Evolutionary conservation across 2,329 filamentous ascomycete species (phyloP).

Genomic region (Aspergillus arachidicola): DNA sequence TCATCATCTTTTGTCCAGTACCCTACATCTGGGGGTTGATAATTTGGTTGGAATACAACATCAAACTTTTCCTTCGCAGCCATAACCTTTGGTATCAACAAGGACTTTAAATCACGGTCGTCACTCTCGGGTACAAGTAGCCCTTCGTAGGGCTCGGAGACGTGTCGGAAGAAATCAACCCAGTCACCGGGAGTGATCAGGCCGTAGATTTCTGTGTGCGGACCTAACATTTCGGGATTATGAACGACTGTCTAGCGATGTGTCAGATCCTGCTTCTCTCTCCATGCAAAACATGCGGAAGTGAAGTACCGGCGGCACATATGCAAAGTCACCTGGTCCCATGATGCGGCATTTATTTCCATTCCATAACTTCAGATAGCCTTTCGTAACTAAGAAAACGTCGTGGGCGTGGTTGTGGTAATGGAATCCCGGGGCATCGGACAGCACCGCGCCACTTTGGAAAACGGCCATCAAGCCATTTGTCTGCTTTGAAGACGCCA

Average conservation of each 20-base stretch:
- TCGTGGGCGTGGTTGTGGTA: constrained; percentile 61
- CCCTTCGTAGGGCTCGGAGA: constrained; percentile 56
- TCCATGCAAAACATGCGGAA: not conserved
- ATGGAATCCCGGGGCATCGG: constrained; percentile 53
- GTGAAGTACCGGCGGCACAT: constrained; percentile 55
- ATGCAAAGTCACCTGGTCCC: constrained; percentile 60
- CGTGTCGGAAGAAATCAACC: constrained; percentile 63
- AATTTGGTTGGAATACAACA: constrained; percentile 56
- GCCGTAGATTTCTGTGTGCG: constrained; percentile 58
- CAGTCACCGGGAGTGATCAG: constrained; percentile 61
- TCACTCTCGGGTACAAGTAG: constrained; percentile 56
- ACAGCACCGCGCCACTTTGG: constrained; percentile 49
- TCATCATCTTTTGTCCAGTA: constrained; percentile 31
- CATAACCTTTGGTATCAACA: constrained; percentile 59
- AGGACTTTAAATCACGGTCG: constrained; percentile 52
- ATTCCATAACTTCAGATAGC: constrained; percentile 60
- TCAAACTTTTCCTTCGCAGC: constrained; percentile 59
- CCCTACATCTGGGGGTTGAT: constrained; percentile 46
- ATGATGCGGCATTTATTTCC: constrained; percentile 58
- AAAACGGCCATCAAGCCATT: constrained; percentile 56
- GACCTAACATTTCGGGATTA: constrained; percentile 57
- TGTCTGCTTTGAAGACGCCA: constrained; percentile 56
- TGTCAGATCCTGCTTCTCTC: not conserved
- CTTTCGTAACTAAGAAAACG: constrained; percentile 60
- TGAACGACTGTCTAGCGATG: constrained; percentile 52